phyloP scores from a whole-genome alignment of 2,329 filamentous ascomycete species.

The Thermomyces lanuginosus region DNA sequence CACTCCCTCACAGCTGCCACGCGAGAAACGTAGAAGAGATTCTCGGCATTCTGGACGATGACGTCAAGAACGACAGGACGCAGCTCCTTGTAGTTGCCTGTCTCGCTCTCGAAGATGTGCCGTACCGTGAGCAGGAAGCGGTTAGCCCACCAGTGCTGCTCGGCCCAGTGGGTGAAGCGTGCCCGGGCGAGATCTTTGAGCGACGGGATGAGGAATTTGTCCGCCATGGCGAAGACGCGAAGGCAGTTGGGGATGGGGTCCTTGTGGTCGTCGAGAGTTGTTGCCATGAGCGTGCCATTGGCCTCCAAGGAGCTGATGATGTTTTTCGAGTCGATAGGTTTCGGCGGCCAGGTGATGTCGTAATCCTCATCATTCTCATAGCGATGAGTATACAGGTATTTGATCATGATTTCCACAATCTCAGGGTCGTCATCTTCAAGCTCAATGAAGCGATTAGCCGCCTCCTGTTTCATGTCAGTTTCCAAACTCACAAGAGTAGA shows the following conservation, averaged over 20 bases:
- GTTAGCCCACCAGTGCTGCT: slow-evolving; percentile 4
- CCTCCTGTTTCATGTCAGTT: slow-evolving; percentile 4
- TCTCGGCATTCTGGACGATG: slow-evolving; percentile 5
- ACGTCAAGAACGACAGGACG: slow-evolving; percentile 5
- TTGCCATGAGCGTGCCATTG: neutral
- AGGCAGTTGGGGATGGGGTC: slow-evolving; percentile 3
- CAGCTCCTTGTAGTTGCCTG: slow-evolving; percentile 7
- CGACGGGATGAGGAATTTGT: slow-evolving; percentile 7
- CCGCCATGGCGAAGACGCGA: slow-evolving; percentile 7
- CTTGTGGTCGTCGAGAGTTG: neutral
- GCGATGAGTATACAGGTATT: slow-evolving; percentile 7
- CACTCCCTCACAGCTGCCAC: too few relatives aligned
- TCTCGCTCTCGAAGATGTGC: slow-evolving; percentile 8
- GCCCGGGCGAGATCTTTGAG: slow-evolving; percentile 6
- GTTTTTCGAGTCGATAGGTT: slow-evolving; percentile 3
- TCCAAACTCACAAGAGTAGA: neutral
- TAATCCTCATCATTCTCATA: slow-evolving; percentile 7
- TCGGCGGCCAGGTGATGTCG: slow-evolving; percentile 2
- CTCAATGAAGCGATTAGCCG: slow-evolving; percentile 5
- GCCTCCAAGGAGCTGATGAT: neutral
- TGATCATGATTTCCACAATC: slow-evolving; percentile 7
- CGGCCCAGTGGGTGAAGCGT: slow-evolving; percentile 6
- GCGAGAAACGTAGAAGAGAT: slow-evolving; percentile 4
- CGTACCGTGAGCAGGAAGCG: slow-evolving; percentile 5
- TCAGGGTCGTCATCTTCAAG: slow-evolving; percentile 7